Evolutionary conservation across 2,329 filamentous ascomycete genomes (phyloP).

Genomic region (Moelleriella libera): DNA sequence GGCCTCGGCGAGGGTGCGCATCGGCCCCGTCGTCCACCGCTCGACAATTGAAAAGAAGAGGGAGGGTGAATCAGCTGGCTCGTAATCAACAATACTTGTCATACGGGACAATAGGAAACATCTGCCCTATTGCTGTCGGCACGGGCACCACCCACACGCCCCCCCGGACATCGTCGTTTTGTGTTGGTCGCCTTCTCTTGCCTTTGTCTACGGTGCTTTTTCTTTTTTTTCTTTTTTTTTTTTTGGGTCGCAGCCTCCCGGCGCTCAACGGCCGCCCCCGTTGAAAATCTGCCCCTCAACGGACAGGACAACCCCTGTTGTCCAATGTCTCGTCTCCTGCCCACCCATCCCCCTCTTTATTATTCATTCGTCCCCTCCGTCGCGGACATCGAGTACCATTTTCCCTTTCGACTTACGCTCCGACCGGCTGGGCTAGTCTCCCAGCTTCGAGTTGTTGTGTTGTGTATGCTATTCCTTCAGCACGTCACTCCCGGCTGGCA

Average conservation of each 20-base stretch:
- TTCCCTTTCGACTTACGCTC: background rate
- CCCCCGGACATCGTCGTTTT: no score
- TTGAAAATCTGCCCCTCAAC: background rate
- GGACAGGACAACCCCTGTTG: background rate
- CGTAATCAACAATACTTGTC: no score
- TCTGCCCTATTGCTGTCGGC: no score
- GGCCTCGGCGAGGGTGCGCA: background rate
- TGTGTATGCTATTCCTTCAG: background rate
- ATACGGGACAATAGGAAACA: no score
- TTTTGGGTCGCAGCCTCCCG: background rate
- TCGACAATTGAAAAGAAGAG: background rate
- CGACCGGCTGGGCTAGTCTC: background rate
- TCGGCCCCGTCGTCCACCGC: background rate
- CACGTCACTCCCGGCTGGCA: background rate
- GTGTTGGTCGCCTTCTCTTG: background rate
- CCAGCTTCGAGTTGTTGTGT: background rate
- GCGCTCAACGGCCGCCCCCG: no score
- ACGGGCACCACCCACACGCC: no score
- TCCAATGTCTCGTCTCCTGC: background rate
- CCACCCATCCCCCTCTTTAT: background rate
- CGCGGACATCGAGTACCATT: background rate
- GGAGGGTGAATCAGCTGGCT: background rate
- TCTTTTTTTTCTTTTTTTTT: background rate
- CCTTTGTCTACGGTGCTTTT: background rate
- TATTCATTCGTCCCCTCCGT: background rate